phyloP scores from a whole-genome alignment of 192 early-diverging fungal genomes.

The Backusella sp. region DNA sequence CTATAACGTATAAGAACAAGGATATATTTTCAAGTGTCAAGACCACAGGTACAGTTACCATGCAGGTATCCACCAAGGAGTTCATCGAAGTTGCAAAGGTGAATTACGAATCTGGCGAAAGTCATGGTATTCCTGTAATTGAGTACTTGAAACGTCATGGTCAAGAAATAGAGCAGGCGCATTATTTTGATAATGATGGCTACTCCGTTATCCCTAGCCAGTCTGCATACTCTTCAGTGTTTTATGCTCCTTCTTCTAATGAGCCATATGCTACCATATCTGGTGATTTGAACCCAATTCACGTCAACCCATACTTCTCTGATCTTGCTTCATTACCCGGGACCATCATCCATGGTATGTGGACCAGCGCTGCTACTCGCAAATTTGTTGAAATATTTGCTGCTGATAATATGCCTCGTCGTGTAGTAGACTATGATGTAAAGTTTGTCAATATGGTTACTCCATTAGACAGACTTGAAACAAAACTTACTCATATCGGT shows the following conservation, averaged over 20 bases:
- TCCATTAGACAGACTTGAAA: slow-evolving; percentile 85
- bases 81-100: slow-evolving; percentile 84
- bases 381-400: slow-evolving; percentile 96
- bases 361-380: slow-evolving; percentile 91
- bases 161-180: slow-evolving; percentile 82
- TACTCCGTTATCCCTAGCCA: slow-evolving; percentile 89
- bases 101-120: slow-evolving; percentile 71
- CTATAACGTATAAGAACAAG: slow-evolving; percentile 56
- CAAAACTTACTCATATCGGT: slow-evolving; percentile 88
- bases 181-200: slow-evolving; percentile 86
- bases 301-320: slow-evolving; percentile 94
- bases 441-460: slow-evolving; percentile 93
- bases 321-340: slow-evolving; percentile 86
- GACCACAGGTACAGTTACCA: slow-evolving; percentile 72
- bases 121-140: slow-evolving; percentile 84
- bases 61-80: slow-evolving; percentile 80
- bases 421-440: slow-evolving; percentile 83
- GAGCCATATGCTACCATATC: slow-evolving; percentile 83
- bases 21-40: slow-evolving; percentile 67
- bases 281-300: slow-evolving; percentile 94
- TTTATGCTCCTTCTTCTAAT: slow-evolving; percentile 82
- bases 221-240: slow-evolving; percentile 78
- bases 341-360: slow-evolving; percentile 98
- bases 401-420: slow-evolving; percentile 88
- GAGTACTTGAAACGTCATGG: slow-evolving; percentile 88